A percentile compares a stretch with the other conserved stretches of the same genome.
Conservation (phyloP, 495 filamentous ascomycete species). For the Paragyromitra xinjiangensis region DNA sequence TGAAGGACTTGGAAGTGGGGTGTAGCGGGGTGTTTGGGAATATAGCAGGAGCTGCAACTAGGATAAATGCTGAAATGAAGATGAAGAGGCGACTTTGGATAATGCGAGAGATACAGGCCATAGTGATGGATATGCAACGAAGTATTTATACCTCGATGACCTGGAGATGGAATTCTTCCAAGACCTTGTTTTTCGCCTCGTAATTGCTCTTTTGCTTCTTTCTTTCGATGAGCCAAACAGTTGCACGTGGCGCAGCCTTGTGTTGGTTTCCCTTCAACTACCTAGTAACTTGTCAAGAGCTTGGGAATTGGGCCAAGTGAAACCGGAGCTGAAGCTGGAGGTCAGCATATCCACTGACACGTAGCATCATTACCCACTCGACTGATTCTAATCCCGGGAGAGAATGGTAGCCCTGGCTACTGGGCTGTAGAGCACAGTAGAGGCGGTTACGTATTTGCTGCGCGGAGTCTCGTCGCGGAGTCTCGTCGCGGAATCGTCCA, state of each 20-base stretch:
- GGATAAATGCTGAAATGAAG: slow-evolving; percentile 32
- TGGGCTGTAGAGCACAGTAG: background rate
- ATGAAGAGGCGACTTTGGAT: slow-evolving; percentile 33
- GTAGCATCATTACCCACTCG: slow-evolving; percentile 37
- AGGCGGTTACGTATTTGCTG: slow-evolving; percentile 29
- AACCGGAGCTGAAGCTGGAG: slow-evolving; percentile 29
- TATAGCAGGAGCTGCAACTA: slow-evolving; percentile 37
- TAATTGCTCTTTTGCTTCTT: slow-evolving; percentile 17
- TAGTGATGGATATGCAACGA: slow-evolving; percentile 17
- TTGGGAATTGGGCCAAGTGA: slow-evolving; percentile 11
- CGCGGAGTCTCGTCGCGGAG: slow-evolving; percentile 15
- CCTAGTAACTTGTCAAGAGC: background rate
- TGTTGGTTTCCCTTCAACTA: background rate
- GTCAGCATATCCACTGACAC: slow-evolving; percentile 40
- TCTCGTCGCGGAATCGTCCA: slow-evolving; percentile 5
- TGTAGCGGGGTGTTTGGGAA: slow-evolving; percentile 23
- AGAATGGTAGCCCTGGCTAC: no score
- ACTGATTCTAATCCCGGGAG: slow-evolving; percentile 13
- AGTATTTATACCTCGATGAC: slow-evolving; percentile 48
- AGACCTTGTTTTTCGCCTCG: slow-evolving; percentile 16
- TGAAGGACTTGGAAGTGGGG: slow-evolving; percentile 28
- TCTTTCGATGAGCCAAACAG: slow-evolving; percentile 21
- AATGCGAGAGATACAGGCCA: slow-evolving; percentile 39
- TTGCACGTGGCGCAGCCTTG: slow-evolving; percentile 26
- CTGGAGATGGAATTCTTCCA: background rate